phyloP scores from a whole-genome alignment of 345 rosid species.

The Triadica sebifera region DNA sequence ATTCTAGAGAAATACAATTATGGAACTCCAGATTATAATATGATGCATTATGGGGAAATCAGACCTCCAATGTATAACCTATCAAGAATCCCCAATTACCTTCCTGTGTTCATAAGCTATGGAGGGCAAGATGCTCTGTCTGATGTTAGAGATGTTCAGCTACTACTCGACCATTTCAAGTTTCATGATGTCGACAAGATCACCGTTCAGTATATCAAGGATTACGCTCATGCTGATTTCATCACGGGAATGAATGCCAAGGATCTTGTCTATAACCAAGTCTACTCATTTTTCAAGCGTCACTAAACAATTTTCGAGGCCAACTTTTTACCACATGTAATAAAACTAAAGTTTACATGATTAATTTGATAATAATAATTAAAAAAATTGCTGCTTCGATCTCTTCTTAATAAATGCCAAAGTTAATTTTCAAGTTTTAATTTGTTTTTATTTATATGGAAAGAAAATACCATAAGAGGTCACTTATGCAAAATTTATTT shows the following conservation, averaged over 20 bases:
- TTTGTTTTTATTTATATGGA: no score
- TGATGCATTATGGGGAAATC: slow-evolving; percentile 59
- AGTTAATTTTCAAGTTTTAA: no score
- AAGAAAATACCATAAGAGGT: no score
- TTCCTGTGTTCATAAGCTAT: slow-evolving; percentile 73
- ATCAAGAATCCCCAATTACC: slow-evolving; percentile 64
- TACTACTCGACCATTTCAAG: slow-evolving; percentile 58
- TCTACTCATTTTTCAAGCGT: slow-evolving; percentile 55
- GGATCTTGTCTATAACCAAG: slow-evolving; percentile 63
- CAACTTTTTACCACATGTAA: no score
- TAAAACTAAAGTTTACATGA: neutral
- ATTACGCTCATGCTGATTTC: slow-evolving; percentile 87
- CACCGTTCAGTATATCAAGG: slow-evolving; percentile 51
- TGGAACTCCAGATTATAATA: slow-evolving; percentile 44
- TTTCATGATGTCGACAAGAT: slow-evolving; percentile 64
- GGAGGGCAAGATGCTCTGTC: slow-evolving; percentile 72
- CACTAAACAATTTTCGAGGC: no score
- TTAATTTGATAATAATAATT: no score
- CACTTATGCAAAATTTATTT: neutral
- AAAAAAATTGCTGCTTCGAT: no score
- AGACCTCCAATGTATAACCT: slow-evolving; percentile 67
- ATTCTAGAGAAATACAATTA: slow-evolving; percentile 69
- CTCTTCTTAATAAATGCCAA: no score
- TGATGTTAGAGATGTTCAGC: slow-evolving; percentile 58
- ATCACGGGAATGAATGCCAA: slow-evolving; percentile 81